These are phyloP conservation scores for Rachicladosporium sp. DNA, from an alignment of 2,329 filamentous ascomycete genomes.

Conservation along the genomic window DNA sequence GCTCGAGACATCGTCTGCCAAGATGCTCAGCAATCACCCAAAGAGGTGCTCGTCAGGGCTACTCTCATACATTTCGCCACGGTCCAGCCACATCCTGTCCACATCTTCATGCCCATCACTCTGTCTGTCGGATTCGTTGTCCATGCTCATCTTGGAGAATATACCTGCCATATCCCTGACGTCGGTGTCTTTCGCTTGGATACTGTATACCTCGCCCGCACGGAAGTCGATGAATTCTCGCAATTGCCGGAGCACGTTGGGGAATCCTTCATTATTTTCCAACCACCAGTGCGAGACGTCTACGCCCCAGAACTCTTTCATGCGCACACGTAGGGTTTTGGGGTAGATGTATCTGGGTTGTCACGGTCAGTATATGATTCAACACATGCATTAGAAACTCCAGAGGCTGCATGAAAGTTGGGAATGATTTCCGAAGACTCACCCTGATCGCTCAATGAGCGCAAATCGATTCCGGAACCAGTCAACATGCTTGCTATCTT, in stretches of 20 bases:
- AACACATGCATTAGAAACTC: neutral
- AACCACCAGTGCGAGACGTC: constrained; percentile 80
- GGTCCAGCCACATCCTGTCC: constrained; percentile 3
- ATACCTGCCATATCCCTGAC: constrained; percentile 25
- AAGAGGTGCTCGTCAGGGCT: constrained; percentile 3
- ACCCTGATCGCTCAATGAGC: constrained; percentile 67
- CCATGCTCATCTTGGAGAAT: constrained; percentile 25
- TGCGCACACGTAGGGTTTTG: constrained; percentile 56
- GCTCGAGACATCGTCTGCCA: no score
- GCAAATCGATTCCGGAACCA: constrained; percentile 76
- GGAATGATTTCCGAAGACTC: constrained; percentile 22
- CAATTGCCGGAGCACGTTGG: constrained; percentile 60
- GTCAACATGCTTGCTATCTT: constrained; percentile 56
- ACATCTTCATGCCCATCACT: constrained; percentile 4
- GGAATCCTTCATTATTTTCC: constrained; percentile 65
- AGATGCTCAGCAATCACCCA: no score
- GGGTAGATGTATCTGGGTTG: constrained; percentile 67
- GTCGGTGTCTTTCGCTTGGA: constrained; percentile 9
- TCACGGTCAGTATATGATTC: constrained; percentile 4
- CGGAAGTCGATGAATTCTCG: constrained; percentile 55
- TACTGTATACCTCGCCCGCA: constrained; percentile 10
- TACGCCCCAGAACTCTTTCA: constrained; percentile 65
- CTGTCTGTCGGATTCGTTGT: constrained; percentile 3
- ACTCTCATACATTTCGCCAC: constrained; percentile 6
- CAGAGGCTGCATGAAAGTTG: constrained; percentile 1